Evolutionary conservation across 345 rosid species (phyloP), one percentile per base, ranked within the genome.

Genomic region (Populus pruinosa): DNA sequence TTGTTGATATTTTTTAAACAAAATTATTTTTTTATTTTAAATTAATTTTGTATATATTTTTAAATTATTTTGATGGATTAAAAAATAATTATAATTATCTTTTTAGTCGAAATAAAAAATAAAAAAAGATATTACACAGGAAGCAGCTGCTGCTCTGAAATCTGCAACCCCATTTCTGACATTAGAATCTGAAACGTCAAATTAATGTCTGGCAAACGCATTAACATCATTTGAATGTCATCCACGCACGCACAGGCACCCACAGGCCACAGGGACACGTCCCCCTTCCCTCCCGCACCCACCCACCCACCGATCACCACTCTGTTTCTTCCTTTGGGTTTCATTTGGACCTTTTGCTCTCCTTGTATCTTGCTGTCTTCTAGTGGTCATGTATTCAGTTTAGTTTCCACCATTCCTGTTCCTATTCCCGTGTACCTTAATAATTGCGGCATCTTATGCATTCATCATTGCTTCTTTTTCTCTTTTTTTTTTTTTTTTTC

Each of bases 171-270:
- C 21, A 71, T 55, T 69, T 81, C 87, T 88, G 90, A 88, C 87
- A 89, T 72, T 70, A 88, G 93, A 90, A 90, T 90, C 90, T 85
- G 91, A 90, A 87, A 86, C 86, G 90, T 90, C 93, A 84, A 84
- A 65, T 68, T 86, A 89, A 90, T 76, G 87, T 77, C 83, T 82
- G 78, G 17, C 25, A 11, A 66, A 66, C 9, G 83, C 84, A 77
- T 83, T 82, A 71, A 84, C 56, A 79, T 73, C 82, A 70, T 70
- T 76, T 71, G 82, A 72, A 31, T 77, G 82, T 81, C 83, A 82
- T 83, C 56, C 68, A 5, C n/a, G 12, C 55, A 5, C 16, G 47
- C 18, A 18, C 20, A 36, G 56, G 2, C 59, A 7, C 41, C 29
- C 5, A 31, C 35, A 33, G 35, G 6, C 9, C 38, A 39, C 35